Evolutionary conservation across 2,329 filamentous ascomycete genomes (phyloP).

Genomic region (Cercospora sp.): DNA sequence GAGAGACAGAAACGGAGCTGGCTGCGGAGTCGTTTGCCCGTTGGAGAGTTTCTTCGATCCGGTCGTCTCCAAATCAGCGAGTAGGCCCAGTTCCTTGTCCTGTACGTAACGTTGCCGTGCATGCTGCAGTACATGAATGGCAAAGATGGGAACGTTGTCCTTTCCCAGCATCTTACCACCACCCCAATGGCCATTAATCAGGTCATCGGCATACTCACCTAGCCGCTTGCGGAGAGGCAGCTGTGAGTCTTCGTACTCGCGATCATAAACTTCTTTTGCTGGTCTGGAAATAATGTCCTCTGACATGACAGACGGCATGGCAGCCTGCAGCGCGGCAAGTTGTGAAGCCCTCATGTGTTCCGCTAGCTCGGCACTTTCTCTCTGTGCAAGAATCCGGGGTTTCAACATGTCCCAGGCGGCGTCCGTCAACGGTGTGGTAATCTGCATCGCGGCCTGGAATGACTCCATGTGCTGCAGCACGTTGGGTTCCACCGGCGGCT

Average conservation of each 20-base stretch:
- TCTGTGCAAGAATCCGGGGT: constrained; percentile 66
- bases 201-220: constrained; percentile 66
- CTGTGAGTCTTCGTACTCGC: constrained; percentile 71
- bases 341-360: constrained; percentile 51
- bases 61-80: constrained; percentile 25
- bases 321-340: constrained; percentile 46
- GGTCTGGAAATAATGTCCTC: constrained; percentile 53
- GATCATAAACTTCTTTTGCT: constrained; percentile 61
- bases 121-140: constrained; percentile 65
- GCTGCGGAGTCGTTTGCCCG: constrained; percentile 25
- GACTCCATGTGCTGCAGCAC: constrained; percentile 69
- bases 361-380: constrained; percentile 61
- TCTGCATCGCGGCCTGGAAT: constrained; percentile 71
- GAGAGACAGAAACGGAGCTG: constrained; percentile 57
- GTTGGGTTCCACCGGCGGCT: constrained; percentile 63
- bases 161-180: constrained; percentile 63
- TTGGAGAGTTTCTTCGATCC: constrained; percentile 11
- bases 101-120: constrained; percentile 56
- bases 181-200: constrained; percentile 66
- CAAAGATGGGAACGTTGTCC: constrained; percentile 67
- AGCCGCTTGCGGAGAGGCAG: constrained; percentile 66
- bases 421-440: constrained; percentile 67
- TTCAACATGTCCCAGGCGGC: constrained; percentile 68
- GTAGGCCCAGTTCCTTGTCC: constrained; percentile 30
- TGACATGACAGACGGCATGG: constrained; percentile 49